phyloP scores from a whole-genome alignment of 306 rosid genomes.

The Canavalia ensiformis region DNA sequence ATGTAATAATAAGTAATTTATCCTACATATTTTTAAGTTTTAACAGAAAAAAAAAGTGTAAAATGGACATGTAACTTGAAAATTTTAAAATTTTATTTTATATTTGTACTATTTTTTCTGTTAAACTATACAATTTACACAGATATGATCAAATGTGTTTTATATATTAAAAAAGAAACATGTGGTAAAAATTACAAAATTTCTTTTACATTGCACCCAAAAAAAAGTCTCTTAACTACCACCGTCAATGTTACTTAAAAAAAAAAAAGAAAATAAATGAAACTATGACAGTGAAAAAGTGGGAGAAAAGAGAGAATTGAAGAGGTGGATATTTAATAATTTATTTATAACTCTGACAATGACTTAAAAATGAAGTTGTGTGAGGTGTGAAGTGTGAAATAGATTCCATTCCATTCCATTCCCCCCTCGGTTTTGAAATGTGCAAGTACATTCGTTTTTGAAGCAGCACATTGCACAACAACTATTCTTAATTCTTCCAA shows the following conservation, averaged over 20 bases:
- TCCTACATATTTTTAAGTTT: too few relatives aligned
- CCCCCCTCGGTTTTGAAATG: slow-evolving; percentile 47
- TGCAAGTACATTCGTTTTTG: slow-evolving; percentile 48
- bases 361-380: slow-evolving; percentile 42
- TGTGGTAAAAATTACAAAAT: neutral
- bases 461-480: slow-evolving; percentile 30
- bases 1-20: too few relatives aligned
- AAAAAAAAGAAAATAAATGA: too few relatives aligned
- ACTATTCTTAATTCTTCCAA: slow-evolving; percentile 23
- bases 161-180: neutral
- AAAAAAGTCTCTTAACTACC: slow-evolving; percentile 1
- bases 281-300: neutral
- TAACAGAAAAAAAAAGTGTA: neutral
- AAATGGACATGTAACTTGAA: neutral
- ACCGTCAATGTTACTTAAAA: neutral
- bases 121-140: neutral
- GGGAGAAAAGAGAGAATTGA: neutral
- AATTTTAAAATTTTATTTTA: neutral
- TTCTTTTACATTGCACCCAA: neutral
- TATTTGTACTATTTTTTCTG: neutral
- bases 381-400: slow-evolving; percentile 40
- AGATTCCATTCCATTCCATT: slow-evolving; percentile 52
- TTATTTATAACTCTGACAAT: slow-evolving; percentile 41
- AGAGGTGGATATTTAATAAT: slow-evolving; percentile 48
- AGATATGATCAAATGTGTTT: neutral